These are phyloP conservation scores for Aureobasidium sp. DNA, from an alignment of 2,329 filamentous ascomycete species.

Conservation along the genomic window DNA sequence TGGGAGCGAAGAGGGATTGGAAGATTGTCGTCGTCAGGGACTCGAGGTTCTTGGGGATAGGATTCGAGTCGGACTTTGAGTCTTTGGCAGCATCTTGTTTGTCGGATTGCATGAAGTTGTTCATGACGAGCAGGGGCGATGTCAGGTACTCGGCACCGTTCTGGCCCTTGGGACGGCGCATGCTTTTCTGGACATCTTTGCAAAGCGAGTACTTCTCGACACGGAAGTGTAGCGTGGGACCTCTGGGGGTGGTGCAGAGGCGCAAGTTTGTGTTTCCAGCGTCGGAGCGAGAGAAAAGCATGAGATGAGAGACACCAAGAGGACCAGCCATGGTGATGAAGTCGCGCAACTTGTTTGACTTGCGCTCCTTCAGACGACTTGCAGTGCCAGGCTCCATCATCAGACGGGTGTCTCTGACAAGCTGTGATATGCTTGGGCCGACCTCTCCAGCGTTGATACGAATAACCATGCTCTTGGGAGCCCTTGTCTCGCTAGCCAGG, in stretches of 20 bases:
- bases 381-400: slow-evolving; percentile 98
- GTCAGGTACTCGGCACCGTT: slow-evolving; percentile 73
- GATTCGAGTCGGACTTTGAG: neutral
- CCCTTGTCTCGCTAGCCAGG: slow-evolving; percentile 50
- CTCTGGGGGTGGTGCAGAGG: slow-evolving; percentile 76
- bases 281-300: slow-evolving; percentile 85
- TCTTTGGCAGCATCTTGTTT: slow-evolving; percentile 38
- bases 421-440: slow-evolving; percentile 79
- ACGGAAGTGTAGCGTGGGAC: slow-evolving; percentile 87
- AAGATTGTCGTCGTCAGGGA: slow-evolving; percentile 88
- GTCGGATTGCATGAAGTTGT: slow-evolving; percentile 64
- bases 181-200: slow-evolving; percentile 77
- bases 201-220: slow-evolving; percentile 91
- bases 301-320: slow-evolving; percentile 81
- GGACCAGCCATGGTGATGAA: slow-evolving; percentile 95
- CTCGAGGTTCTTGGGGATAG: slow-evolving; percentile 86
- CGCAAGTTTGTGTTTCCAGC: slow-evolving; percentile 89
- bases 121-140: slow-evolving; percentile 92
- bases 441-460: slow-evolving; percentile 92
- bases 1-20: slow-evolving; percentile 90
- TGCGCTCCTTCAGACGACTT: slow-evolving; percentile 76
- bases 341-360: slow-evolving; percentile 79
- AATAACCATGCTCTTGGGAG: slow-evolving; percentile 97
- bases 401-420: slow-evolving; percentile 79
- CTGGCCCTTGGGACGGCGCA: slow-evolving; percentile 72